Base-by-base conservation (phyloP, 163 green algal genomes). In the Coccomyxa subellipsoidea region DNA sequence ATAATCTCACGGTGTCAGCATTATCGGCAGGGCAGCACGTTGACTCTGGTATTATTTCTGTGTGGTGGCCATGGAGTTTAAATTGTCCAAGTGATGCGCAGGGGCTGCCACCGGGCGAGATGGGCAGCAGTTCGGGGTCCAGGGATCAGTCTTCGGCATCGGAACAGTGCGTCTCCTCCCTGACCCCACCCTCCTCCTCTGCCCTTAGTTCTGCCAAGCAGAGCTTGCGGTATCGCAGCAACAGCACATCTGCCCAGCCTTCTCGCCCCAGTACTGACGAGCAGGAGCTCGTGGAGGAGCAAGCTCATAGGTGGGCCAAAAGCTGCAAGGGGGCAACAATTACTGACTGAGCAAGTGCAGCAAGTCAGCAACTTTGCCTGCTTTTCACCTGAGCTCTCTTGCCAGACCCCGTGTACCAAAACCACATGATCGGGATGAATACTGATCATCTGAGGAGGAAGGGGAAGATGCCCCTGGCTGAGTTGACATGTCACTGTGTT, bases 141-240 rank as follows among this genome's bases (percentile, higher is more conserved):
- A 59, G 47, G 47, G 47, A 59, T 59, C 47, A 59, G 4, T 59
- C 47, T 73, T 73, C 66, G 66, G 29, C 32, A 12, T 73, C 66
- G 32, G 66, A 73, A 73, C 66, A 73, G 66, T 73, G 66, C 66
- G 66, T 73, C n/a, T 34, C 66, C 66, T 8, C 66, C 66, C 66
- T 73, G 66, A 32, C 21, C 66, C 66, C 66, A 36, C 29, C 29
- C 66, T 34, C 66, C 15, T 34, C n/a, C 66, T 34, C 66, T 73
- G 66, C 27, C 31, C 18, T 34, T 73, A 23, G 21, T 23, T 27
- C 47, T 59, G 47, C 47, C 47, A 59, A 59, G 47, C 47, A 59
- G 47, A 59, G 47, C 47, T 34, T 73, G 66, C 66, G 66, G 10
- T 73, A 36, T 73, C 66, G 66, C 66, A 36, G 21, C 66, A 32